Base-by-base conservation (phyloP, 2,329 filamentous ascomycete genomes). In the Coleophoma eucalyptorum region DNA sequence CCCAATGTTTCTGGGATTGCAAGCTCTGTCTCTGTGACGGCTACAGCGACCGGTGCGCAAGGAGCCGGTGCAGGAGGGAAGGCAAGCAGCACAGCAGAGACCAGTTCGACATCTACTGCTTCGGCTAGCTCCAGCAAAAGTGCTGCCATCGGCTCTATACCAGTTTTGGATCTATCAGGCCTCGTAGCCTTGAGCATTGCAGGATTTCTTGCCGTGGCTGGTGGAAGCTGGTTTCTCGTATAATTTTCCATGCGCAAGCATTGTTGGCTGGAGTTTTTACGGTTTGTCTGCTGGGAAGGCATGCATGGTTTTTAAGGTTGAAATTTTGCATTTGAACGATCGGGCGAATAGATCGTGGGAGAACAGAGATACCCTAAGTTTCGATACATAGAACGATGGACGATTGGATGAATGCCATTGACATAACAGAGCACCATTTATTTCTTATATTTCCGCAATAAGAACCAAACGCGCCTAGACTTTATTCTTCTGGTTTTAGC, bases 181-280 rank as follows among this genome's bases (percentile, higher is more conserved):
- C 21, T 55, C 20, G 10, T 44, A 2, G 35, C 52, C 18, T 31
- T 55, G 20, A 48, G 50, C 12, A 37, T 55, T 15, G 48, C 48
- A 4, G 26, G 16, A 33, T 18, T 42, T 15, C 50, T 55, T 37
- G 48, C 50, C 18, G 42, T 49, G 13, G 19, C 47, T n/a, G 52
- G 52, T 26, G 48, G 48, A 11, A 33, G 50, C 19, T 44, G 8
- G 42, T 15, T 44, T 16, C 21, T 38, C 33, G 12, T 4, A 19
- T 47, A 21, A 38, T 42, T 13, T 42, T 20, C 5, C 10, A 37
- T 26, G 10, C 4, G 26, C 26, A 26, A 26, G 26, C 26, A 26
- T 26, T 26, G 2, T 26, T 6, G 6, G 6, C 10, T 26, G 26
- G 26, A 26, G 26, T 26, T 26, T 26, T 26, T 26, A 7, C 10